These are phyloP conservation scores for Sideroxylon spinosum DNA, from an alignment of 179 eudicot species.

Conservation along the genomic window DNA sequence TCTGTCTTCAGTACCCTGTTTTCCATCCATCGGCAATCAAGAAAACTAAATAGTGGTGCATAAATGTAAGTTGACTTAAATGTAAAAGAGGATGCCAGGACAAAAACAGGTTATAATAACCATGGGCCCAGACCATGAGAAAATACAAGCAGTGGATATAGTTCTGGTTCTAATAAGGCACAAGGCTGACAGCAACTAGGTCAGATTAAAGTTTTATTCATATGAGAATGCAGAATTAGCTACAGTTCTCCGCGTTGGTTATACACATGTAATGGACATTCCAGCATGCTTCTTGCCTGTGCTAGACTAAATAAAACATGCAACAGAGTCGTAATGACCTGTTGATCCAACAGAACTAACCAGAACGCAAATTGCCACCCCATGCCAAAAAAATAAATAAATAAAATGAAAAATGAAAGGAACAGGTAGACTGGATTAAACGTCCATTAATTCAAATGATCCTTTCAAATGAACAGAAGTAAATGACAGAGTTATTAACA, in stretches of 20 bases:
- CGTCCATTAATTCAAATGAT: not conserved
- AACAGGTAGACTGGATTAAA: not conserved
- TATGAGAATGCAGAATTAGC: too few species aligned
- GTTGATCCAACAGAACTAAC: too few species aligned
- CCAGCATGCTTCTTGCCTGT: not conserved
- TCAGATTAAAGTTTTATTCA: not conserved
- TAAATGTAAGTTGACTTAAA: not conserved
- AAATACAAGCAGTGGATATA: not conserved
- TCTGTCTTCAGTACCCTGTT: too few species aligned
- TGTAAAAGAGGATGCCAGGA: not conserved
- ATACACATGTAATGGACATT: slow-evolving; percentile 1
- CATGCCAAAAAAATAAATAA: too few species aligned
- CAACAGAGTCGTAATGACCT: not conserved
- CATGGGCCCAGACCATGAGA: not conserved
- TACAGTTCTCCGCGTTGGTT: not conserved
- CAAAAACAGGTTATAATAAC: not conserved
- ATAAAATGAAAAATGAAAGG: not conserved
- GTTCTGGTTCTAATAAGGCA: not conserved
- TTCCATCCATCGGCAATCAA: not conserved
- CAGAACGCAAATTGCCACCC: not conserved
- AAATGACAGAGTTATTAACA: not conserved
- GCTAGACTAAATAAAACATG: not conserved
- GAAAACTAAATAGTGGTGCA: not conserved
- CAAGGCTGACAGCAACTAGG: not conserved
- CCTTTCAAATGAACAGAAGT: not conserved